A percentile compares a stretch with the other conserved stretches of the same genome.
Evolutionary conservation across 306 rosid genomes (phyloP).

Genomic region (Mucuna pruriens): DNA sequence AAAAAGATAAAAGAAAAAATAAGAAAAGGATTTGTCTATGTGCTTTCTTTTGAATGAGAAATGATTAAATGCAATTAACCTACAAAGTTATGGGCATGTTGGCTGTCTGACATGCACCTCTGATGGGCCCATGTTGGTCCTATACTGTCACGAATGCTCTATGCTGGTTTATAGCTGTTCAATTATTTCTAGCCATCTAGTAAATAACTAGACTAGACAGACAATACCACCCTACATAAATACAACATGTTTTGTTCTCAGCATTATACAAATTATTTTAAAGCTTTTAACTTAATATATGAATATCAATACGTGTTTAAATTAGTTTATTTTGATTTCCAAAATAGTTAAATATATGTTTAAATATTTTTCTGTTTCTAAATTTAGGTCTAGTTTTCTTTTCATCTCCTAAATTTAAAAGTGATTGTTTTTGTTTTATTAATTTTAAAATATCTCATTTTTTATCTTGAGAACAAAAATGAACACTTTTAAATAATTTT

Average conservation of each 20-base stretch:
- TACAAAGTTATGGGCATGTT: slow-evolving; percentile 53
- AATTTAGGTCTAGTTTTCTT: too few relatives aligned
- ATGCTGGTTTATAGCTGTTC: slow-evolving; percentile 3
- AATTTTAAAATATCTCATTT: too few relatives aligned
- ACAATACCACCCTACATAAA: neutral
- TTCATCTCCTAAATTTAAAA: too few relatives aligned
- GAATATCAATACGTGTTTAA: neutral
- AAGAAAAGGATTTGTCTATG: slow-evolving; percentile 26
- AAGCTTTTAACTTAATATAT: neutral
- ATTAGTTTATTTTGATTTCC: neutral
- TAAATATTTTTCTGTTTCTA: too few relatives aligned
- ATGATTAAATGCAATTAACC: slow-evolving; percentile 62
- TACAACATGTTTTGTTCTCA: neutral
- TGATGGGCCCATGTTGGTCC: slow-evolving; percentile 25
- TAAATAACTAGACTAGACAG: neutral
- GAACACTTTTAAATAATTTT: too few relatives aligned
- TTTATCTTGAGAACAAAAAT: too few relatives aligned
- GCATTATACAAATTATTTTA: neutral
- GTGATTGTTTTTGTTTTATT: too few relatives aligned
- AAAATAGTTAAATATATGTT: neutral
- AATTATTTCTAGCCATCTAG: neutral
- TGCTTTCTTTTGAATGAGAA: slow-evolving; percentile 53
- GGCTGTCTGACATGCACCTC: slow-evolving; percentile 82
- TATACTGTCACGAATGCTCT: slow-evolving; percentile 5
- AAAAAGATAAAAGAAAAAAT: neutral